A percentile compares a stretch with the other conserved stretches of the same genome.
phyloP scores from a whole-genome alignment of 1,139 yeast genomes.

The Fermentozyma sake region DNA sequence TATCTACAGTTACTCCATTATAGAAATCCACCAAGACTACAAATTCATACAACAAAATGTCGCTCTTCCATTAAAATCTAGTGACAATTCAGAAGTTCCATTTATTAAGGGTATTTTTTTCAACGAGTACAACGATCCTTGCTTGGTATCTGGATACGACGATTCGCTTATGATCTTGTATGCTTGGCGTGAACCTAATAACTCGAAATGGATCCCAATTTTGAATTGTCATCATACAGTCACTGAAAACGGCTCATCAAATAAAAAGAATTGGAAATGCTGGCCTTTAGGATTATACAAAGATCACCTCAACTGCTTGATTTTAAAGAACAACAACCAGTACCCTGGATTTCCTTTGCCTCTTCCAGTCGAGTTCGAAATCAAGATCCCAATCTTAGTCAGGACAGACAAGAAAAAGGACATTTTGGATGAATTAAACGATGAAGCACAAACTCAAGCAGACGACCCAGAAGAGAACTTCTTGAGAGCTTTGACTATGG shows the following conservation, averaged over 20 bases:
- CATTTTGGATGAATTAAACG: conserved; percentile 21
- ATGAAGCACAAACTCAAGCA: conserved; percentile 23
- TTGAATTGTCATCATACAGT: conserved; percentile 61
- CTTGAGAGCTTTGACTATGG: conserved; percentile 45
- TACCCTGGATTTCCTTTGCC: conserved; percentile 75
- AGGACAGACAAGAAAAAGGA: conserved; percentile 14
- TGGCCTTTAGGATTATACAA: conserved; percentile 87
- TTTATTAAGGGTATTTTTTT: conserved; percentile 70
- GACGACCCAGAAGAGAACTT: conserved; percentile 43
- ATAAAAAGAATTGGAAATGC: conserved; percentile 51
- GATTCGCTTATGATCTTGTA: conserved; percentile 66
- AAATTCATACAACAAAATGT: conserved; percentile 39
- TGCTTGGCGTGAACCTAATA: conserved; percentile 73
- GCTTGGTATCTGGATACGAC: conserved; percentile 66
- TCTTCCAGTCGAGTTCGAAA: conserved; percentile 71
- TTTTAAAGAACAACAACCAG: conserved; percentile 54
- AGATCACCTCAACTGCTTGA: conserved; percentile 67
- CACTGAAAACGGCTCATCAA: conserved; percentile 45
- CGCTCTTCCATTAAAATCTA: conserved; percentile 30
- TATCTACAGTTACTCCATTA: conserved; percentile 32
- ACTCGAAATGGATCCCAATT: conserved; percentile 88
- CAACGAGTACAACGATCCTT: conserved; percentile 84
- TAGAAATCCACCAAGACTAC: conserved; percentile 34
- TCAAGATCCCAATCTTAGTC: conserved; percentile 55
- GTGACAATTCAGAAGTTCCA: conserved; percentile 20